Conservation (phyloP, 805 yeast species). For the Wickerhamia fluorescens region DNA sequence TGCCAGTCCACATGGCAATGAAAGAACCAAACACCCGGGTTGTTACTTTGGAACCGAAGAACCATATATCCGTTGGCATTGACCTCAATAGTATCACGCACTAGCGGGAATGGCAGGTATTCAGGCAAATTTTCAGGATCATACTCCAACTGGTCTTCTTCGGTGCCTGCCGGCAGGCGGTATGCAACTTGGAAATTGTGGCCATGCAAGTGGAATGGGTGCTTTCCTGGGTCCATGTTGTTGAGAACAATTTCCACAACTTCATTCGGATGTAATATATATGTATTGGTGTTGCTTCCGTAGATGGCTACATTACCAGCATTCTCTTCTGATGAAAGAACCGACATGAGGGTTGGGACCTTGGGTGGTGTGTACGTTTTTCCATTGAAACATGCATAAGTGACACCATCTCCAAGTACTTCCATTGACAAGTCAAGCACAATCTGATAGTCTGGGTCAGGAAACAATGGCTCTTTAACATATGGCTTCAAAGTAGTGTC, state of each 20-base stretch:
- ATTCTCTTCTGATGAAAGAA: conserved; percentile 43
- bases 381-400: conserved; percentile 71
- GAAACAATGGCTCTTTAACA: conserved; percentile 41
- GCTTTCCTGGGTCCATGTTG: conserved; percentile 74
- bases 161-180: conserved; percentile 45
- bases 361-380: conserved; percentile 58
- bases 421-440: conserved; percentile 57
- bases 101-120: conserved; percentile 36
- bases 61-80: conserved; percentile 64
- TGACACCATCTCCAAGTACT: conserved; percentile 65
- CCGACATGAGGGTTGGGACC: conserved; percentile 64
- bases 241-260: conserved; percentile 71
- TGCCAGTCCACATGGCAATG: conserved; percentile 91
- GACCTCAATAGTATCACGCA: conserved; percentile 67
- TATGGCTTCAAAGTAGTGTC: conserved; percentile 72
- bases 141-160: conserved; percentile 42
- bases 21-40: conserved; percentile 93
- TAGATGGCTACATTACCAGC: conserved; percentile 58
- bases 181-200: conserved; percentile 59
- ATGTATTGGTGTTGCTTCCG: conserved; percentile 63
- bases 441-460: conserved; percentile 57
- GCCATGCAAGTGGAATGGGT: conserved; percentile 76
- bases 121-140: conserved; percentile 48
- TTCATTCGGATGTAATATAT: conserved; percentile 52
- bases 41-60: conserved; percentile 68